A percentile compares a stretch with the other conserved stretches of the same genome.
phyloP scores from a whole-genome alignment of 768 basidiomycete species.

The Leccinum variicolor region DNA sequence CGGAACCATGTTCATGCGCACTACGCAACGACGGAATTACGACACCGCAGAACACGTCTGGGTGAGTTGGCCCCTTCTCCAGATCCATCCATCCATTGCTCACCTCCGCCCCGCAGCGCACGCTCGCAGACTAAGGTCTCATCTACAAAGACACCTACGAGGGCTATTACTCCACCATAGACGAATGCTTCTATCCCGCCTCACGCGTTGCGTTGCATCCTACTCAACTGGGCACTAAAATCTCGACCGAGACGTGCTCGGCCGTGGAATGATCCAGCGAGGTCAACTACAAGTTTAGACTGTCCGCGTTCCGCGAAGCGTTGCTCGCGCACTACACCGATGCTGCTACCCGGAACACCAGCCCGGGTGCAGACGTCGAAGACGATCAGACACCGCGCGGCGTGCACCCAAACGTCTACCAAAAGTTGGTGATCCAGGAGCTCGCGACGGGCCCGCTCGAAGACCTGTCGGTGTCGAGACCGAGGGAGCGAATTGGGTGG shows the following conservation, averaged over 20 bases:
- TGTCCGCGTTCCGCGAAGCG: constrained; percentile 59
- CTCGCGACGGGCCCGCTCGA: constrained; percentile 43
- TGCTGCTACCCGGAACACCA: constrained; percentile 15
- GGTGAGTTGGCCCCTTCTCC: constrained; percentile 44
- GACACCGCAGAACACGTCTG: constrained; percentile 72
- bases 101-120: constrained; percentile 40
- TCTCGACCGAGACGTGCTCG: constrained; percentile 74
- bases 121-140: constrained; percentile 55
- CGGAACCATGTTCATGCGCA: constrained; percentile 74
- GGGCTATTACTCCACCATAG: constrained; percentile 91
- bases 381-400: constrained; percentile 16
- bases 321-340: constrained; percentile 51
- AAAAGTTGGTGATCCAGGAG: constrained; percentile 47
- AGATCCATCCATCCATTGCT: background rate
- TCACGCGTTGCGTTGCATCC: constrained; percentile 24
- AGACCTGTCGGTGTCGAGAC: constrained; percentile 84
- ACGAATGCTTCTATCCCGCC: constrained; percentile 78
- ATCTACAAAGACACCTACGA: constrained; percentile 84
- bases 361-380: background rate
- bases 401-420: constrained; percentile 60
- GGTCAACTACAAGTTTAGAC: constrained; percentile 85
- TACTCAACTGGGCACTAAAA: constrained; percentile 20
- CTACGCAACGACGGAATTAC: constrained; percentile 62
- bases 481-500: constrained; percentile 71
- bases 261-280: constrained; percentile 82